A percentile compares a stretch with the other conserved stretches of the same genome.
These are phyloP conservation scores for Microsporum ferrugineum DNA, from an alignment of 2,329 filamentous ascomycete genomes.

Conservation along the genomic window DNA sequence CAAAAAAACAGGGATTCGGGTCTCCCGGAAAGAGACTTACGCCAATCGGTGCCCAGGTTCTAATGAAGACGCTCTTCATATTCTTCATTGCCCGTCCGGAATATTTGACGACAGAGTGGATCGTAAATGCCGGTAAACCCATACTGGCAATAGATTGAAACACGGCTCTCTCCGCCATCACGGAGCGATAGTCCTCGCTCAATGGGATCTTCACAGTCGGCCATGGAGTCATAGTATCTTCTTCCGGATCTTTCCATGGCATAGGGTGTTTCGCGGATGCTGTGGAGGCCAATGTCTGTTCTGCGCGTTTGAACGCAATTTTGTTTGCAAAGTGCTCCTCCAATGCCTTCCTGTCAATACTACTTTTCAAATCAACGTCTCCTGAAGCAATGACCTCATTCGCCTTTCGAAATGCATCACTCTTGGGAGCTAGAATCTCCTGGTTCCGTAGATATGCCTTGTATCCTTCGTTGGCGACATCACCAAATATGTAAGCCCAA, in stretches of 20 bases:
- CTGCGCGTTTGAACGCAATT: not conserved
- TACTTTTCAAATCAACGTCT: slow-evolving; percentile 7
- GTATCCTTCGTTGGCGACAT: slow-evolving; percentile 87
- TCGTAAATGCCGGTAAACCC: slow-evolving; percentile 87
- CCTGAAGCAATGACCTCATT: not conserved
- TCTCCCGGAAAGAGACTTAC: slow-evolving; percentile 41
- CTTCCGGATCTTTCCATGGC: slow-evolving; percentile 20
- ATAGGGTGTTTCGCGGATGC: slow-evolving; percentile 16
- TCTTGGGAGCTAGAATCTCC: slow-evolving; percentile 55
- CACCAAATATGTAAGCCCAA: slow-evolving; percentile 84
- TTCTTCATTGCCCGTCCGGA: slow-evolving; percentile 77
- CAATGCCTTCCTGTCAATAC: slow-evolving; percentile 5
- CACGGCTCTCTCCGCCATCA: slow-evolving; percentile 80
- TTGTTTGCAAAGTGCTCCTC: slow-evolving; percentile 6
- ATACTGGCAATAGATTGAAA: slow-evolving; percentile 89
- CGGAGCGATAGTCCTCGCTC: slow-evolving; percentile 78
- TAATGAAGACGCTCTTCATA: slow-evolving; percentile 59
- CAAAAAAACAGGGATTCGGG: no score
- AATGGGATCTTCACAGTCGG: slow-evolving; percentile 48
- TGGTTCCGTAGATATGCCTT: slow-evolving; percentile 88
- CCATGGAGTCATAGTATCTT: slow-evolving; percentile 26
- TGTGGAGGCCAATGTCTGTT: slow-evolving; percentile 5
- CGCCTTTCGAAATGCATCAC: slow-evolving; percentile 39
- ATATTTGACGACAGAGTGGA: slow-evolving; percentile 85
- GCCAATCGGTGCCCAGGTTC: slow-evolving; percentile 86